Percentiles rank a stretch among this genome's conserved stretches.
Evolutionary conservation across 1,139 yeast genomes (phyloP).

Genomic region (Suhomyces chickasaworum): DNA sequence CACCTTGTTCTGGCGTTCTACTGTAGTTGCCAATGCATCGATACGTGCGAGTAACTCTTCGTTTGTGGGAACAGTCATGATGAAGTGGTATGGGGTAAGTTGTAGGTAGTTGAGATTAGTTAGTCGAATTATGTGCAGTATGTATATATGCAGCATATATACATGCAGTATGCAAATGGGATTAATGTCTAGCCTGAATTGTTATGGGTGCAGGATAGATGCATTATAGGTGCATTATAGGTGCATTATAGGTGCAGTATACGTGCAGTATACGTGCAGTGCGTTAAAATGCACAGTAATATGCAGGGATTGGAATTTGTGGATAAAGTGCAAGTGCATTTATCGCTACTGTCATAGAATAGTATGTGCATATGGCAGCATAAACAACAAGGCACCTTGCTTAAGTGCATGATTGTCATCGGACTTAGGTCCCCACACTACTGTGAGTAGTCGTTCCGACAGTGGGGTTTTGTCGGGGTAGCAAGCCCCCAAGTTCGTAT

Average conservation of each 20-base stretch:
- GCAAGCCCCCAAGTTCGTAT: not conserved
- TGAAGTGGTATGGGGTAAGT: not conserved
- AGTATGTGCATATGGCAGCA: not conserved
- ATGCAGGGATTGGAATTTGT: too few species aligned
- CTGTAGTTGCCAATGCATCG: constrained; percentile 49
- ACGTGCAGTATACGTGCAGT: too few species aligned
- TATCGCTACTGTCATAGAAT: not conserved
- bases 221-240: too few species aligned
- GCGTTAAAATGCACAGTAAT: too few species aligned
- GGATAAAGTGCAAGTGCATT: not conserved
- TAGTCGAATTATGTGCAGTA: not conserved
- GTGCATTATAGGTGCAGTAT: too few species aligned
- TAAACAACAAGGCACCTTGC: not conserved
- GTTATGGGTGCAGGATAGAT: too few species aligned
- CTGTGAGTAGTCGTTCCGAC: too few species aligned
- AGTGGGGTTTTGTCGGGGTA: not conserved
- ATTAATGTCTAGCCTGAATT: too few species aligned
- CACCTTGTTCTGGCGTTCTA: constrained; percentile 47
- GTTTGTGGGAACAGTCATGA: constrained; percentile 9
- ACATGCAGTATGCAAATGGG: not conserved
- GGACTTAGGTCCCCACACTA: not conserved
- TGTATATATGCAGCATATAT: not conserved
- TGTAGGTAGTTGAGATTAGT: not conserved
- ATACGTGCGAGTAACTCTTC: constrained; percentile 31
- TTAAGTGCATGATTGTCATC: not conserved